Base-by-base conservation (phyloP, 2,329 filamentous ascomycete species). In the Harringtonia lauricola region DNA sequence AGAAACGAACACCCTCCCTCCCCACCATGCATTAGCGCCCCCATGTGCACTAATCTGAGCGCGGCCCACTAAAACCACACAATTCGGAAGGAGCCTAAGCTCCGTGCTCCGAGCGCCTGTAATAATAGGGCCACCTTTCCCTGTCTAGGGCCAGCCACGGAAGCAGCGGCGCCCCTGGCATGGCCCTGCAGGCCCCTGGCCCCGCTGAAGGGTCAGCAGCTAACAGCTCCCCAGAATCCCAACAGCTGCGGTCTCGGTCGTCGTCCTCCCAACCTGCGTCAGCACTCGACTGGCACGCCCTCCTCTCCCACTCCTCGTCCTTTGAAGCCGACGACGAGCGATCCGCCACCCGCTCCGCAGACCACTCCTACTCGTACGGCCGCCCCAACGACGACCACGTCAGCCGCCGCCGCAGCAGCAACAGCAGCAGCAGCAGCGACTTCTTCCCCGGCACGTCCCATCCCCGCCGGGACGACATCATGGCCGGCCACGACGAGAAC, bases 271-370 rank as follows among this genome's bases (percentile, higher is more conserved):
- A n/a, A n/a, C n/a, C n/a, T n/a, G n/a, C n/a, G n/a, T n/a, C 26
- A 30, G 14, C 39, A 22, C 29, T 66, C 66, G 66, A 38, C 61
- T 71, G 33, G 74, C 59, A 65, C 55, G 59, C 64, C 3, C 66
- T 72, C 49, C 66, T 62, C 50, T 82, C 77, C 30, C 71, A 74
- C 54, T 74, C 77, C 7, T 80, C 79, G 12, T 74, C 74, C 21
- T 80, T 81, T 51, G 76, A 82, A 60, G 80, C 79, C 51, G 79
- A 83, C 66, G 79, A 84, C 73, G 80, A 83, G 58, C 70, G 68
- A 47, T 82, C 78, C 28, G 67, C 63, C 17, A 35, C 28, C 15
- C 35, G 3, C 2, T 34, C 30, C 3, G 15, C n/a, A 13, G 6
- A 13, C 14, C 15, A 26, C 15, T 4, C 18, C 10, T 12, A 2